Percentiles rank a stretch among this genome's conserved stretches.
phyloP scores from a whole-genome alignment of 306 rosid species.

The Cucurbita pepo region DNA sequence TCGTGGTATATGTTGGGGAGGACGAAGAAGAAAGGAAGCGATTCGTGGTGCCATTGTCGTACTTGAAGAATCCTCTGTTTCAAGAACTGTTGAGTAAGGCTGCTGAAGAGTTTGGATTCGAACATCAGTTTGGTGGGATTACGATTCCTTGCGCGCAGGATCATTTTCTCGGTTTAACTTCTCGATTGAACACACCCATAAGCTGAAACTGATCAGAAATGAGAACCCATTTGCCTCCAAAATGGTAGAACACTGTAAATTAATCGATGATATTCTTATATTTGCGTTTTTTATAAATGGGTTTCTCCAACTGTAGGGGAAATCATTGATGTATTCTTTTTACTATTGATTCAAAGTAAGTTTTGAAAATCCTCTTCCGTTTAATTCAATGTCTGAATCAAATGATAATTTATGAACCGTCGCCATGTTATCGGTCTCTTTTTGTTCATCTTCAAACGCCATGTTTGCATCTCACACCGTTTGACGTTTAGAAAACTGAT shows the following conservation, averaged over 20 bases:
- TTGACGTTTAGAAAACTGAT: not conserved
- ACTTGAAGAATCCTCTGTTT: conserved; percentile 28
- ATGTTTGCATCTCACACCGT: not conserved
- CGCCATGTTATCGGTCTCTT: not conserved
- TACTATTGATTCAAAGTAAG: too few relatives aligned
- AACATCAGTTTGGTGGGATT: conserved; percentile 16
- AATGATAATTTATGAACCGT: not conserved
- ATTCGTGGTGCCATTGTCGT: conserved; percentile 30
- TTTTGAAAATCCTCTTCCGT: not conserved
- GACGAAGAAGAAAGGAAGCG: conserved; percentile 7
- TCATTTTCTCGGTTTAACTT: conserved; percentile 15
- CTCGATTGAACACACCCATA: not conserved
- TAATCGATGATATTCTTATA: not conserved
- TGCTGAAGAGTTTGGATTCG: conserved; percentile 30
- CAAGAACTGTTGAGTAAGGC: conserved; percentile 23
- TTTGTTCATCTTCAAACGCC: not conserved
- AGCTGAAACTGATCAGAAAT: not conserved
- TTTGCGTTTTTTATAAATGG: not conserved
- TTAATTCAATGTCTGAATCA: not conserved
- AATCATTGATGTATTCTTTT: not conserved
- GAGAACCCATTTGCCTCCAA: not conserved
- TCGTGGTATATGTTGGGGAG: conserved; percentile 28
- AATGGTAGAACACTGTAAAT: not conserved
- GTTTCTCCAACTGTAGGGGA: not conserved
- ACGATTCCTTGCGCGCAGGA: conserved; percentile 27